Conservation (phyloP, 495 filamentous ascomycete species). For the Talaromyces thailandensis region DNA sequence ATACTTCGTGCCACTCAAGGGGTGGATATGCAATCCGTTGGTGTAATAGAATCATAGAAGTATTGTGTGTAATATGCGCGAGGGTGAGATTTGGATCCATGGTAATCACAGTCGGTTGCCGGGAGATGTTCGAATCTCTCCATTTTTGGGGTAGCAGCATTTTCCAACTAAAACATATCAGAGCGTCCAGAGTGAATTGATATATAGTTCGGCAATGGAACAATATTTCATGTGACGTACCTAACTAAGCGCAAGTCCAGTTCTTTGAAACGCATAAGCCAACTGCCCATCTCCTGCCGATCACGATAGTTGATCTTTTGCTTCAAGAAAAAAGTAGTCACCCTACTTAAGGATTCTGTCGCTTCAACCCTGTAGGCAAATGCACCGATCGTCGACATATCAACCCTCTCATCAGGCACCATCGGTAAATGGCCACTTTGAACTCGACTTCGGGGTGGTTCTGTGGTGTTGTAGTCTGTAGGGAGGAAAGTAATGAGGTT, state of each 20-base stretch:
- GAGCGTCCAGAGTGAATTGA: neutral
- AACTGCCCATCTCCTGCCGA: conserved; percentile 18
- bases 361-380: conserved; percentile 34
- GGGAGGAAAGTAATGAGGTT: conserved; percentile 11
- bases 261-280: conserved; percentile 31
- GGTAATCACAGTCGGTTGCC: conserved; percentile 15
- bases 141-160: conserved; percentile 30
- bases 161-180: conserved; percentile 17
- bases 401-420: conserved; percentile 10
- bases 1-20: conserved; percentile 18
- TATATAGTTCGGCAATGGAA: neutral
- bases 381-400: conserved; percentile 27
- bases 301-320: conserved; percentile 21
- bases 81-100: conserved; percentile 14
- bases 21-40: conserved; percentile 13
- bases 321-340: conserved; percentile 29
- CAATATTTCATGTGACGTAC: neutral
- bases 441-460: neutral
- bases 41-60: conserved; percentile 11
- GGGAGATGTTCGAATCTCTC: conserved; percentile 24
- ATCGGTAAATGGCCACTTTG: neutral
- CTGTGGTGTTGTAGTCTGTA: conserved; percentile 9
- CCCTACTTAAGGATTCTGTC: conserved; percentile 26
- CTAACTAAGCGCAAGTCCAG: conserved; percentile 27
- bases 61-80: conserved; percentile 12